These are phyloP conservation scores for Cicer bijugum DNA, from an alignment of 306 rosid species.

Conservation along the genomic window DNA sequence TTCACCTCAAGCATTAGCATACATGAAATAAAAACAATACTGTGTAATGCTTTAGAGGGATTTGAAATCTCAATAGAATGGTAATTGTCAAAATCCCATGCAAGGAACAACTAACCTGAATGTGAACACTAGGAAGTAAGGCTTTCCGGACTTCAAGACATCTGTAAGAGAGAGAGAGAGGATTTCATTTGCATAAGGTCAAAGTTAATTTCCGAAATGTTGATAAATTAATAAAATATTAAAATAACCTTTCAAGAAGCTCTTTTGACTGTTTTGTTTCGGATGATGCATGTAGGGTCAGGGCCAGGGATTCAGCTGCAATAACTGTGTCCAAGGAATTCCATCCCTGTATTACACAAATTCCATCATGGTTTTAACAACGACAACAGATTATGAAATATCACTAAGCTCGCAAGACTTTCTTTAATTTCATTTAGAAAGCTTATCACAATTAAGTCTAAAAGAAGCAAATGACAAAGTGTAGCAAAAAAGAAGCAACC, in stretches of 20 bases:
- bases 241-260: constrained; percentile 78
- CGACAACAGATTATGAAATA: constrained; percentile 23
- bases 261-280: constrained; percentile 70
- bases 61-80: constrained; percentile 29
- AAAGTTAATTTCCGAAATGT: constrained; percentile 22
- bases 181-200: constrained; percentile 23
- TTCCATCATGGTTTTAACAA: constrained; percentile 22
- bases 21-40: constrained; percentile 16
- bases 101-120: constrained; percentile 65
- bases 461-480: neutral
- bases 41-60: constrained; percentile 25
- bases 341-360: constrained; percentile 70
- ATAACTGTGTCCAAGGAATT: constrained; percentile 71
- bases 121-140: constrained; percentile 68
- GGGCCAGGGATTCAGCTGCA: constrained; percentile 80
- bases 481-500: constrained; percentile 16
- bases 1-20: constrained; percentile 33
- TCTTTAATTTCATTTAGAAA: constrained; percentile 33
- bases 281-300: constrained; percentile 63
- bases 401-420: constrained; percentile 34
- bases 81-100: constrained; percentile 30
- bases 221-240: constrained; percentile 21
- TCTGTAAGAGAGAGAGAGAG: constrained; percentile 47
- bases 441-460: constrained; percentile 30
- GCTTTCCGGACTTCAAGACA: constrained; percentile 72